Evolutionary conservation across 2,329 filamentous ascomycete genomes (phyloP), one percentile per base, ranked within the genome.

Genomic region (Fusarium sp.): DNA sequence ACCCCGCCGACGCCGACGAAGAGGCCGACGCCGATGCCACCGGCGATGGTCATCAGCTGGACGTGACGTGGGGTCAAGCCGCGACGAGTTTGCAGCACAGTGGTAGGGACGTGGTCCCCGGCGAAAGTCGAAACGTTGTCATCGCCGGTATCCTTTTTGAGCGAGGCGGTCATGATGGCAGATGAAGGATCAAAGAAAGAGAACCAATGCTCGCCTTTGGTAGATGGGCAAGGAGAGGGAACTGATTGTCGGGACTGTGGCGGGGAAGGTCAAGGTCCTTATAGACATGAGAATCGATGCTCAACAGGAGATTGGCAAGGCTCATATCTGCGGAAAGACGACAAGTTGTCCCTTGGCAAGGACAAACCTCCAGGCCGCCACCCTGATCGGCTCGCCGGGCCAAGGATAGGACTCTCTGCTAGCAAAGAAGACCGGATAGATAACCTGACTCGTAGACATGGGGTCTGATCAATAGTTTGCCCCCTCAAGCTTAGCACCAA

Each of bases 11-110:
- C 85, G 65, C 85, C 85, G 73, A 86, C 83, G 75, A 84, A 86
- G 45, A 86, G 83, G 65, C 85, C 85, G 22, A 82, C 85, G 22
- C 85, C 85, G 61, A 86, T 87, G 36, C 84, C 84, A 56, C 86
- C 86, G 40, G 84, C 86, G 18, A 87, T 86, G 40, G 85, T 85
- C 84, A 87, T 87, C 63, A 87, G 84, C 74, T 87, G 85, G 27
- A 87, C 85, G 68, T 86, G 85, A 18, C 85, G 84, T 33, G 84
- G 76, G 16, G 79, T 79, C 29, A 82, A 78, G 58, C 81, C 80
- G 57, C 80, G 80, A 16, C 20, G 20, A 25, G 42, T 45, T 20
- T 45, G 42, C 20, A 22, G 42, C 13, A 25, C n/a, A 6, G 42
- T 45, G 42, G 6, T 25, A 20, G 20, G 20, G 20, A 5, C 20